Percentiles rank a stretch among this genome's conserved stretches.
Conservation (phyloP, 495 filamentous ascomycete genomes). For the Chaetomium cochliodes region DNA sequence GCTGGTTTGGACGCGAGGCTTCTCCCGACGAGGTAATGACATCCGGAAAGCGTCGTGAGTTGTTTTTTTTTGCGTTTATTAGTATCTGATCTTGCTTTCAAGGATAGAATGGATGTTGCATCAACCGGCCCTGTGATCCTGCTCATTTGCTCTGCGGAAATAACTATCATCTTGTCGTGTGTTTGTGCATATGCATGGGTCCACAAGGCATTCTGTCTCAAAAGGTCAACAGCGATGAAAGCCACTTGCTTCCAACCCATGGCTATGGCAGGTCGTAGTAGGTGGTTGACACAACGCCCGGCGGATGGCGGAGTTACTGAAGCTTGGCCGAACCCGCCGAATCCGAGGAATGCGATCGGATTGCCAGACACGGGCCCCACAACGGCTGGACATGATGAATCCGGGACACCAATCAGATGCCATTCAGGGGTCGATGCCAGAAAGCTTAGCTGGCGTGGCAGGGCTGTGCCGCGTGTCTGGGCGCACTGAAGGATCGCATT, state of each 20-base stretch:
- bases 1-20: conserved; percentile 4
- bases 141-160: background rate
- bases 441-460: conserved; percentile 4
- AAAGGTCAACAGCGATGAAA: background rate
- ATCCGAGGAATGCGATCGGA: conserved; percentile 10
- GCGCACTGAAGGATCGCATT: background rate
- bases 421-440: background rate
- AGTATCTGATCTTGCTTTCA: background rate
- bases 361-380: conserved; percentile 4
- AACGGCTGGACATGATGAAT: background rate
- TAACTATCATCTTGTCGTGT: background rate
- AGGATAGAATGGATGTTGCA: conserved; percentile 13
- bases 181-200: background rate
- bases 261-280: too few relatives aligned
- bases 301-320: background rate
- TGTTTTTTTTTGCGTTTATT: conserved; percentile 6
- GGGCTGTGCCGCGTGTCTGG: conserved; percentile 5
- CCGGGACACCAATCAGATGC: background rate
- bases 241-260: background rate
- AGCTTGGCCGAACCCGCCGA: background rate
- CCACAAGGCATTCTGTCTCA: background rate
- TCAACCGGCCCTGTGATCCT: background rate
- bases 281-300: too few relatives aligned
- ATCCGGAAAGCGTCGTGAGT: conserved; percentile 6
- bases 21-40: background rate